Conservation (phyloP, 257 asterid genomes). For the Euphrasia confusa region DNA sequence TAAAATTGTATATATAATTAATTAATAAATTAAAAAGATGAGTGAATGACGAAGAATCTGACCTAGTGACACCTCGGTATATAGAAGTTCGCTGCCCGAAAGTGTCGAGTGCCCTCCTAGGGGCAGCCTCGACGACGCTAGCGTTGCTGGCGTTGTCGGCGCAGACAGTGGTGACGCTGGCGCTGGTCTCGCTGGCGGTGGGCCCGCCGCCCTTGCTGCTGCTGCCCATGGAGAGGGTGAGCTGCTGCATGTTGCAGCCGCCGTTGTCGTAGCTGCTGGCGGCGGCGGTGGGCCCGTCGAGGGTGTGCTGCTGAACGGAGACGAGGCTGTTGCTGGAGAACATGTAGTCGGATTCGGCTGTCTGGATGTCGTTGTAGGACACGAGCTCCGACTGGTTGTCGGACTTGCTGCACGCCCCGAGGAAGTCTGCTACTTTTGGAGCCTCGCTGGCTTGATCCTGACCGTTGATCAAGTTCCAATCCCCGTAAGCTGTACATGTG, state of each 20-base stretch:
- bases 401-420: constrained; percentile 50
- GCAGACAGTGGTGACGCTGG: constrained; percentile 25
- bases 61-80: constrained; percentile 95
- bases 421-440: constrained; percentile 75
- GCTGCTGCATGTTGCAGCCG: constrained; percentile 54
- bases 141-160: constrained; percentile 43
- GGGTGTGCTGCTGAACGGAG: constrained; percentile 33
- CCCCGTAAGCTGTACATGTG: constrained; percentile 37
- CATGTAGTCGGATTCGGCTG: constrained; percentile 42
- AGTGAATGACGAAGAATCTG: neutral
- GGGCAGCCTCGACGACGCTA: constrained; percentile 60
- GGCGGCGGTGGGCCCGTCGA: constrained; percentile 13
- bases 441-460: constrained; percentile 45
- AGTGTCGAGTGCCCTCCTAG: constrained; percentile 66
- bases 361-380: constrained; percentile 50
- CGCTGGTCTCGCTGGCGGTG: constrained; percentile 37
- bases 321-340: constrained; percentile 42
- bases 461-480: constrained; percentile 56
- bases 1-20: too few species aligned
- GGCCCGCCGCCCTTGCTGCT: constrained; percentile 39
- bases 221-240: constrained; percentile 77
- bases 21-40: too few species aligned
- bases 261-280: constrained; percentile 28
- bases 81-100: constrained; percentile 96
- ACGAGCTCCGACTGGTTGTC: constrained; percentile 45